These are phyloP conservation scores for Ephemerocybe angulata DNA, from an alignment of 768 basidiomycete genomes.

Conservation along the genomic window DNA sequence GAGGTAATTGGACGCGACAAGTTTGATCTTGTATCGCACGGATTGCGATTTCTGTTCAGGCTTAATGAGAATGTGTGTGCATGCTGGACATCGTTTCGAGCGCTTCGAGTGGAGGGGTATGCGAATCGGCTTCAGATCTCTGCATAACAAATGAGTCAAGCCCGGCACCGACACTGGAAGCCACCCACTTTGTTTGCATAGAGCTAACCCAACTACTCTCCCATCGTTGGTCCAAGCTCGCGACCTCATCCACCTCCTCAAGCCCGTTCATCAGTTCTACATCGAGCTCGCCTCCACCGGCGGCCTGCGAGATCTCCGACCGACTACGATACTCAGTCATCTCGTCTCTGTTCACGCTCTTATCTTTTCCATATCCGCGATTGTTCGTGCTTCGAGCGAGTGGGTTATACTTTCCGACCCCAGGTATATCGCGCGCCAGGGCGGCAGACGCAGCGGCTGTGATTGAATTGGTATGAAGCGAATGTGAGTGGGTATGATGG, in stretches of 20 bases:
- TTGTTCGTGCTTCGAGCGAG: conserved; percentile 43
- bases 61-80: conserved; percentile 95
- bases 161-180: neutral
- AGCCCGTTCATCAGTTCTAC: conserved; percentile 66
- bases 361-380: conserved; percentile 43
- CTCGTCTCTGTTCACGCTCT: conserved; percentile 68
- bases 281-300: conserved; percentile 65
- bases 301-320: conserved; percentile 55
- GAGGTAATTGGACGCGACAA: conserved; percentile 92
- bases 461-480: conserved; percentile 74
- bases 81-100: conserved; percentile 91
- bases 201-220: conserved; percentile 72
- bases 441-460: conserved; percentile 89
- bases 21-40: conserved; percentile 94
- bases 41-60: conserved; percentile 97
- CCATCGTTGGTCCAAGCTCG: conserved; percentile 78
- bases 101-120: conserved; percentile 92
- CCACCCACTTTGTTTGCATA: conserved; percentile 57
- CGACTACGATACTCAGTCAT: conserved; percentile 74
- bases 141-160: conserved; percentile 31
- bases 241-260: conserved; percentile 59
- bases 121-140: conserved; percentile 82
- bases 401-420: conserved; percentile 75
- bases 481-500: conserved; percentile 56
- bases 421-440: conserved; percentile 82